Conservation (phyloP, 306 rosid genomes). For the Vicia faba region DNA sequence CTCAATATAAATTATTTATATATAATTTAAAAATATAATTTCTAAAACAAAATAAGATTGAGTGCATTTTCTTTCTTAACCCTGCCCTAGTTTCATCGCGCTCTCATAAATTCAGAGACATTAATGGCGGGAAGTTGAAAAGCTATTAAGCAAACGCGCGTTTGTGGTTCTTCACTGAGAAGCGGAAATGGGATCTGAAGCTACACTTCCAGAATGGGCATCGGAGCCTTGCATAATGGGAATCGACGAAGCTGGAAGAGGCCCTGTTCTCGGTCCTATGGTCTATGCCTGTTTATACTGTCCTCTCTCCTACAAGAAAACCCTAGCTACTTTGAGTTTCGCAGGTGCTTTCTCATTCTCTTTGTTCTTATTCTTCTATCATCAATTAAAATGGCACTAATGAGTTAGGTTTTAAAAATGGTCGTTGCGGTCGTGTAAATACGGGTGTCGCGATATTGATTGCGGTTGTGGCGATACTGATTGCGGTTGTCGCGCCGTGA, state of each 20-base stretch:
- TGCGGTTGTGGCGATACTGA: too few species aligned
- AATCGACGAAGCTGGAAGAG: constrained; percentile 97
- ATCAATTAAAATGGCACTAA: background rate
- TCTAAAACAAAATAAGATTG: too few species aligned
- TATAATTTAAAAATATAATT: too few species aligned
- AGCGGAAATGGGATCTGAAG: constrained; percentile 53
- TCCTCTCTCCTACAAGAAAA: constrained; percentile 62
- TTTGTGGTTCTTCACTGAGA: background rate
- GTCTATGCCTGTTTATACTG: constrained; percentile 85
- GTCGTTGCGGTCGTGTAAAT: too few species aligned
- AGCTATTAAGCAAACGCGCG: background rate
- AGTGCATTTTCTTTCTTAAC: too few species aligned
- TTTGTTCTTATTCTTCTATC: background rate
- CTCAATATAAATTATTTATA: too few species aligned
- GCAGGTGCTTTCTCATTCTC: constrained; percentile 50
- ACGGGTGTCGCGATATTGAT: too few species aligned
- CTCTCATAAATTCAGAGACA: background rate
- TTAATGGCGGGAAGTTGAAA: background rate
- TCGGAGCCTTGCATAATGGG: constrained; percentile 83
- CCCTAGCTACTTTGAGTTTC: constrained; percentile 76
- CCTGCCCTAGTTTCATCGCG: background rate
- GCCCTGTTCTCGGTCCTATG: constrained; percentile 97
- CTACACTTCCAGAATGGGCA: constrained; percentile 58
- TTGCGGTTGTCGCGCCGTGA: too few species aligned
- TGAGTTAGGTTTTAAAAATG: too few species aligned